Base-by-base conservation (phyloP, 2,329 filamentous ascomycete genomes). In the Trichoderma gracile region DNA sequence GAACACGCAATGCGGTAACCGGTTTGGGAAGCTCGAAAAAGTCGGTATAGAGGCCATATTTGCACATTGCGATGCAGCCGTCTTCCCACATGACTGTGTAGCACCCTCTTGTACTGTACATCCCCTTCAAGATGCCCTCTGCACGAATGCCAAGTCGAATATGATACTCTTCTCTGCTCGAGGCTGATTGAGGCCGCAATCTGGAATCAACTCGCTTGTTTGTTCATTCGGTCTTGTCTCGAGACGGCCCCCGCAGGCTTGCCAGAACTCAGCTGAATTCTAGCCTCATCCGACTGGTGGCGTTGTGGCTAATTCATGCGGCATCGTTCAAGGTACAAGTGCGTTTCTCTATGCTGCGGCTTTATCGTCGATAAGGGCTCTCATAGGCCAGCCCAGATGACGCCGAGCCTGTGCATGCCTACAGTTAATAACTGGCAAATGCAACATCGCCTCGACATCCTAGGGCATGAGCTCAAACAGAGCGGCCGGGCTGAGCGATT, bases 251-350 rank as follows among this genome's bases (percentile, higher is more conserved):
- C 61, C 52, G 52, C 61, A 63, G 53, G 53, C 45, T 57, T 56
- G 53, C 45, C 33, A 46, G 52, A 50, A 33, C 45, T 57, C 61
- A 63, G 61, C 61, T 63, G 61, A 57, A 63, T 33, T 50, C 61
- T 56, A 57, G 53, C 52, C 52, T 56, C 43, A 56, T 57, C 43
- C 23, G 61, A 55, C 52, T 46, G 53, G 45, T 63, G 42, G 61
- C 53, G 58, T 55, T 12, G 59, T 63, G 59, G 42, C 49, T 63
- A 52, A 55, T 49, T 56, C 45, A 56, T 57, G 50, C 61, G 42
- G 52, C 52, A 56, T 50, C 33, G 42, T 57, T 42, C 19, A 61
- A 52, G 12, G 45, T 42, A 59, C 56, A 30, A 50, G 45, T 27
- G 42, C 25, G 58, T 23, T 43, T 61, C 58, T 21, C 38, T 30